Evolutionary conservation across 2,329 filamentous ascomycete genomes (phyloP), one percentile per base, ranked within the genome.

Genomic region (Penicillium sp.): DNA sequence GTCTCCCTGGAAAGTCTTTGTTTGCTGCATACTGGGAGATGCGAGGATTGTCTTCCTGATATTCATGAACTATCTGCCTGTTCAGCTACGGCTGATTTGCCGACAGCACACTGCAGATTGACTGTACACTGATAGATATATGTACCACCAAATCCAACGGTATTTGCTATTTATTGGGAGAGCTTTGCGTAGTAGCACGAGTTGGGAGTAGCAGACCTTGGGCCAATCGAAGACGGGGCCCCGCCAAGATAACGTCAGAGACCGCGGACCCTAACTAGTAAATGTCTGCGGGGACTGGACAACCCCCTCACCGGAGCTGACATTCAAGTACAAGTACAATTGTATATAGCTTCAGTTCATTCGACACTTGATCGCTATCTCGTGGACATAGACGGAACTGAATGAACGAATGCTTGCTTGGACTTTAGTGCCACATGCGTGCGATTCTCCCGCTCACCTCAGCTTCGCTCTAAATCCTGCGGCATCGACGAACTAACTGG

Each of bases 91-190:
- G 50, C 28, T 21, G 9, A 20, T 28, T 28, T 33, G 14, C 30
- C 45, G 23, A 24, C 49, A 35, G 20, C 24, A n/a, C 50, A 46
- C 35, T 48, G 45, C 24, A 47, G 35, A 23, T 23, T 28, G 23
- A 21, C 52, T 55, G 45, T 35, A 48, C 45, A 48, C 45, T 40
- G 23, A 21, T 43, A 40, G 33, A n/a, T 55, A 48, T 48, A 55
- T 55, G 21, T 55, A 48, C 23, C 33, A 48, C 33, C 35, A 47
- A 43, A 43, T 21, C 40, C 16, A 43, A 43, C 40, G 18, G 18
- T 43, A 43, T 38, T 38, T 38, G 40, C 40, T 35, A 43, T 23
- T 23, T 43, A 5, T 43, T 14, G 18, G 7, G 20, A n/a, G n/a
- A n/a, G n/a, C n/a, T n/a, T 20, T 43, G 3, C 2, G 18, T 43